Percentiles rank a stretch among this genome's conserved stretches.
phyloP scores from a whole-genome alignment of 2,329 filamentous ascomycete genomes.

The Botrytis porri region DNA sequence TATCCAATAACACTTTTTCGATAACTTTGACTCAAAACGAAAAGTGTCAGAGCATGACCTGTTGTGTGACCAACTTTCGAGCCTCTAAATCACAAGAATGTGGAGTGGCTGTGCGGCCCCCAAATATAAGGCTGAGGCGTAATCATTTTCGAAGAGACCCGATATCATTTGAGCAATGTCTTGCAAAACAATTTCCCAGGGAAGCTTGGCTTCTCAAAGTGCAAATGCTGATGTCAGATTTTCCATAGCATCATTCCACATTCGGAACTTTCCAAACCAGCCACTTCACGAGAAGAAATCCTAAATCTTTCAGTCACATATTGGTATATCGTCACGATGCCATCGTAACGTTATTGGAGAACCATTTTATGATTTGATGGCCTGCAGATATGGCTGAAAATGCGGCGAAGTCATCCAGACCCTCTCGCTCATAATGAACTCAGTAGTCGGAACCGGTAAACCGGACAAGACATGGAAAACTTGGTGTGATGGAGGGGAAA shows the following conservation, averaged over 20 bases:
- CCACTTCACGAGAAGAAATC: not conserved
- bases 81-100: not conserved
- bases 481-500: not conserved
- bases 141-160: not conserved
- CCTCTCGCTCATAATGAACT: no score
- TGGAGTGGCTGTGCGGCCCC: constrained; percentile 1
- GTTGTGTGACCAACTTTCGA: not conserved
- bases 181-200: not conserved
- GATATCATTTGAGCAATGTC: not conserved
- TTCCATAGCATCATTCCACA: not conserved
- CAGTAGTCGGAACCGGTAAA: not conserved
- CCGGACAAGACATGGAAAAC: not conserved
- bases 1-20: not conserved
- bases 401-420: not conserved
- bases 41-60: not conserved
- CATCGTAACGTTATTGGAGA: not conserved
- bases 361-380: not conserved
- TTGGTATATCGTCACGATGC: not conserved
- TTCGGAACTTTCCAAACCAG: constrained; percentile 11
- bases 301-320: not conserved
- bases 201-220: not conserved
- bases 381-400: not conserved
- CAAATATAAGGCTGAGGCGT: constrained; percentile 9
- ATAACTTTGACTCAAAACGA: not conserved
- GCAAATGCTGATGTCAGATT: constrained; percentile 1